Evolutionary conservation across 345 rosid genomes (phyloP), one percentile per base, ranked within the genome.

Genomic region (Eucalyptus tenuipes): DNA sequence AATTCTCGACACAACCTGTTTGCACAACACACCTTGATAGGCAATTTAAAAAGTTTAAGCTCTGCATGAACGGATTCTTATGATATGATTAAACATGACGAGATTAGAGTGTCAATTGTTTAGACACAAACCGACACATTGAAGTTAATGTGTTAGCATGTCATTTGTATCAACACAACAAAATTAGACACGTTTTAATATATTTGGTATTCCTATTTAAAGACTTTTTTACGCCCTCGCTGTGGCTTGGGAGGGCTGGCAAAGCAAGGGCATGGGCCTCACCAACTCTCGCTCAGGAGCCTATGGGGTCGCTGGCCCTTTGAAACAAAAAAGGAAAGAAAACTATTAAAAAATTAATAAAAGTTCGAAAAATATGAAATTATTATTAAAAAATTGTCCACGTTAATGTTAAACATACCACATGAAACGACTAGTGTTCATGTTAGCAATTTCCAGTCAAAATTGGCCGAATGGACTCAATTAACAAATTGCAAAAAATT

Each of bases 371-470:
- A 49, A 49, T 49, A 14, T 49, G 15, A 49, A 6, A 49, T 13
- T 49, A 49, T 14, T 55, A 55, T 55, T 24, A 10, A 24, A 57
- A 24, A 2, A 24, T 25, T 57, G 5, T 64, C 5, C 3, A 64
- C 9, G 5, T 64, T 7, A 14, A 15, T 8, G 10, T 7, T n/a
- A 11, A 5, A 1, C 20, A 7, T 64, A 31, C 3, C 10, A n/a
- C 1, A 5, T 64, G 4, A 1, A 11, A 64, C 5, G 5, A 14
- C 1, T 4, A 7, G 33, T 15, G 9, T 64, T 17, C 5, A n/a
- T 0, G 3, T 66, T 5, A 15, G 10, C 3, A 8, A 66, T 66
- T 66, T 66, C 4, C 0, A 1, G 0, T 2, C 5, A 66, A 66
- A 66, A 66, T 66, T 66, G 5, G 4, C 11, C 2, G 0, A n/a